A percentile compares a stretch with the other conserved stretches of the same genome.
Evolutionary conservation across 306 rosid genomes (phyloP).

Genomic region (Malus asiatica): DNA sequence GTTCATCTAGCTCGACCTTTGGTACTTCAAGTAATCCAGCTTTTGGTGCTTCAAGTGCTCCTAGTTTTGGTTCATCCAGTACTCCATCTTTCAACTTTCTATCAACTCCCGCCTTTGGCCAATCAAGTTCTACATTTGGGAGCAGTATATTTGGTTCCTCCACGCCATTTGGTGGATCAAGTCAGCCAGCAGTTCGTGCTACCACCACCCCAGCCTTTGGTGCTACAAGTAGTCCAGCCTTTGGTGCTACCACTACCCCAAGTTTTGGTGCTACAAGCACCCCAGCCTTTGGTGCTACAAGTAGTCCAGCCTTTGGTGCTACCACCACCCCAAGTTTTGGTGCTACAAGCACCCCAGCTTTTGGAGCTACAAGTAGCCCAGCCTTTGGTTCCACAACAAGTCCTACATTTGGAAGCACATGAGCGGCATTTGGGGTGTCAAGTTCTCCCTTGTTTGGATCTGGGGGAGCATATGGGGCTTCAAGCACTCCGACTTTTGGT

Average conservation of each 20-base stretch:
- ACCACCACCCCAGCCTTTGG: constrained; percentile 36
- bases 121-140: constrained; percentile 48
- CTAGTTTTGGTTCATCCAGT: constrained; percentile 76
- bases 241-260: constrained; percentile 22
- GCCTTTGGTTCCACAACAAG: constrained; percentile 59
- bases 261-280: constrained; percentile 38
- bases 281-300: constrained; percentile 45
- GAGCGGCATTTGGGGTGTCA: constrained; percentile 50
- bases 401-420: constrained; percentile 62
- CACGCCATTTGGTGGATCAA: too few species aligned
- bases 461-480: constrained; percentile 65
- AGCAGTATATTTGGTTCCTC: too few species aligned
- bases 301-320: constrained; percentile 35
- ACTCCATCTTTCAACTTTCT: constrained; percentile 61
- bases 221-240: constrained; percentile 26
- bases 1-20: constrained; percentile 33
- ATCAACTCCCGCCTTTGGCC: constrained; percentile 62
- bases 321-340: constrained; percentile 36
- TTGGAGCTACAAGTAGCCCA: constrained; percentile 36
- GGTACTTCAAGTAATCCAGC: constrained; percentile 47
- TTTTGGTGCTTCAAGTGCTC: constrained; percentile 54
- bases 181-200: not conserved
- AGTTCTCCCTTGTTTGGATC: constrained; percentile 61
- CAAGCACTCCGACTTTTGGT: constrained; percentile 41
- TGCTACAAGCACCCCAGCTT: constrained; percentile 33